Evolutionary conservation across 805 yeast species (phyloP), one percentile per base, ranked within the genome.

Genomic region (Allodekkera sacchari): DNA sequence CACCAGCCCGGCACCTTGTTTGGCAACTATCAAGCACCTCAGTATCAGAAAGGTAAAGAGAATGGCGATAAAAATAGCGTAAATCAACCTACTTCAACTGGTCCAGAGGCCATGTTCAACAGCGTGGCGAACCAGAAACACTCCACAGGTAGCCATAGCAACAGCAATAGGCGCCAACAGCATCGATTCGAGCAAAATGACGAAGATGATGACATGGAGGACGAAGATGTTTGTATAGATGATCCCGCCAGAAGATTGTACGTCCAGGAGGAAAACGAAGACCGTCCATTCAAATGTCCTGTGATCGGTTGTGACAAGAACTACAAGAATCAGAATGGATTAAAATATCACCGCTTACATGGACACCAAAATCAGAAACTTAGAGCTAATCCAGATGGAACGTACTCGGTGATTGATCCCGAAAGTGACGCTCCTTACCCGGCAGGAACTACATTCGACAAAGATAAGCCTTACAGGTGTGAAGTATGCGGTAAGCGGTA

Each of bases 221-320:
- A 52, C 25, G 84, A 77, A 36, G 76, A 71, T 31, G 77, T 74
- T 38, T 87, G 87, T 56, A 88, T 92, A 30, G 96, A 89, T 58
- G 96, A 92, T 56, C 98, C 97, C 0, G 96, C 96, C 1, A 71
- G 97, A 42, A 92, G 88, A 52, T 61, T 89, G 37, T 89, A 92
- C 52, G 95, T 88, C 21, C 78, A 83, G 65, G 96, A 88, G 58
- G 79, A 77, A 40, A 88, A 83, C 36, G 96, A 88, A 45, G 83
- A 85, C 54, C 79, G 92, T 57, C 98, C 98, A 19, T 92, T 80
- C 64, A 87, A 82, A 55, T 92, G 98, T 63, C 98, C 97, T 1
- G 98, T 92, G 27, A 83, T 87, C 50, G 98, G 98, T 6, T 92
- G 98, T 59, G 96, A 88, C 47, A 92, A 92, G 65, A 88, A 89